Percentiles rank a stretch among this genome's conserved stretches.
phyloP scores from a whole-genome alignment of 2,329 filamentous ascomycete species.

The Aspergillus felis region DNA sequence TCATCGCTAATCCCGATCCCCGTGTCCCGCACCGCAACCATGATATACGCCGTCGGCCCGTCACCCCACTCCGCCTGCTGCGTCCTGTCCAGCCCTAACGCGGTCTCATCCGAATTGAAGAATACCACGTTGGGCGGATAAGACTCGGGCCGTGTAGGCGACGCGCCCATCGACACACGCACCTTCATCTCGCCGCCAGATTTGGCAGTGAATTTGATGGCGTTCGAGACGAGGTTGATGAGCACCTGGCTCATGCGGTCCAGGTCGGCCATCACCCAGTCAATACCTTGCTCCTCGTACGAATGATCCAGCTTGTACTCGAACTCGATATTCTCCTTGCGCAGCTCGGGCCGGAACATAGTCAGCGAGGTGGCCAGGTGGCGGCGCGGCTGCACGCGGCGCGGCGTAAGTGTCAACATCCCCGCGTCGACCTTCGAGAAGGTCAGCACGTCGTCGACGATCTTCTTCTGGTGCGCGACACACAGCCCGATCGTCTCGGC shows the following conservation, averaged over 20 bases:
- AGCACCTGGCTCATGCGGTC: conserved; percentile 72
- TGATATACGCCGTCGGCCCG: conserved; percentile 60
- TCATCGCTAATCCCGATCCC: conserved; percentile 68
- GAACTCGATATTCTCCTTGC: conserved; percentile 65
- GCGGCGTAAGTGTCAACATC: conserved; percentile 67
- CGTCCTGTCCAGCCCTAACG: conserved; percentile 27
- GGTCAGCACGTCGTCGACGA: conserved; percentile 71
- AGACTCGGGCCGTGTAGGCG: conserved; percentile 42
- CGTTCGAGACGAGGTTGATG: conserved; percentile 77
- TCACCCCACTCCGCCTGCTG: conserved; percentile 51
- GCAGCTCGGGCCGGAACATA: conserved; percentile 74
- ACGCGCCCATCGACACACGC: conserved; percentile 52
- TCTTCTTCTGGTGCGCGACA: conserved; percentile 74
- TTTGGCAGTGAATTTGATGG: conserved; percentile 72
- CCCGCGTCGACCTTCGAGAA: conserved; percentile 73
- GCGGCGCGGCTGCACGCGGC: conserved; percentile 62
- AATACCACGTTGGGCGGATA: conserved; percentile 35
- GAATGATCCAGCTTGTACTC: conserved; percentile 61
- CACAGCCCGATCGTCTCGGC: conserved; percentile 75
- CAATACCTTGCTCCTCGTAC: conserved; percentile 54
- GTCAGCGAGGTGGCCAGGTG: conserved; percentile 66
- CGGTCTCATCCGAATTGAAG: conserved; percentile 19
- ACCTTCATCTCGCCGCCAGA: conserved; percentile 40
- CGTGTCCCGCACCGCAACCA: conserved; percentile 72
- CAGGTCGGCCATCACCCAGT: conserved; percentile 68